Evolutionary conservation across 2,329 filamentous ascomycete genomes (phyloP), one percentile per base, ranked within the genome.

Genomic region (Ilyonectria mors-panacis): DNA sequence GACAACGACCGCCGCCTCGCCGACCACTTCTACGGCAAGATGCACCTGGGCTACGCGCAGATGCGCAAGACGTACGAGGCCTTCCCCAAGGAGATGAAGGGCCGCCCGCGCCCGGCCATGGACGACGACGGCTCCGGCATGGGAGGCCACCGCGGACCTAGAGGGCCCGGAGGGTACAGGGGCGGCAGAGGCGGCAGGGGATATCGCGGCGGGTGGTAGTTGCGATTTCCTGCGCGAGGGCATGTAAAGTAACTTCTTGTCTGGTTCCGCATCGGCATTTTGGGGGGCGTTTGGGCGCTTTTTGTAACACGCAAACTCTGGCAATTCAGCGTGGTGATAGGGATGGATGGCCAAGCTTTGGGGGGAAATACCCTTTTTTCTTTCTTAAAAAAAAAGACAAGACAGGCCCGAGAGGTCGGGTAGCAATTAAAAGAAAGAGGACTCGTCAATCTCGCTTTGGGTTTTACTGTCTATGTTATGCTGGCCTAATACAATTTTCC

Each of bases 21-120:
- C 21, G 96, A 99, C 79, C 96, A 99, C 81, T 99, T 99, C 79
- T 98, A 98, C 81, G 96, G 96, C 23, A 99, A 99, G 86, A 99
- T 99, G 96, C 96, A 99, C 78, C 84, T 99, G 64, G 96, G 96
- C 0, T 99, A 98, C 79, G 96, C 96, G 17, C 94, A 97, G 83
- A 99, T 99, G 96, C 90, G 96, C 75, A 97, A 96, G 86, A 96
- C 94, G 3, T 94, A 90, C 76, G 94, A 97, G 63, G 85, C 88
- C n/a, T 90, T 99, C 69, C 92, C 92, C 58, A 94, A 94, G 81
- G 94, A 98, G 78, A 86, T 97, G 81, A 93, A 94, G 78, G 92
- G 92, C 2, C 85, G 93, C 30, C 85, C 87, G 54, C 88, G 89
- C 45, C 90, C 89, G 19, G 83, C 85, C 21, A 86, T 89, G 73